A percentile compares a stretch with the other conserved stretches of the same genome.
Evolutionary conservation across 257 asterid species (phyloP).

Genomic region (Scutellaria galericulata): DNA sequence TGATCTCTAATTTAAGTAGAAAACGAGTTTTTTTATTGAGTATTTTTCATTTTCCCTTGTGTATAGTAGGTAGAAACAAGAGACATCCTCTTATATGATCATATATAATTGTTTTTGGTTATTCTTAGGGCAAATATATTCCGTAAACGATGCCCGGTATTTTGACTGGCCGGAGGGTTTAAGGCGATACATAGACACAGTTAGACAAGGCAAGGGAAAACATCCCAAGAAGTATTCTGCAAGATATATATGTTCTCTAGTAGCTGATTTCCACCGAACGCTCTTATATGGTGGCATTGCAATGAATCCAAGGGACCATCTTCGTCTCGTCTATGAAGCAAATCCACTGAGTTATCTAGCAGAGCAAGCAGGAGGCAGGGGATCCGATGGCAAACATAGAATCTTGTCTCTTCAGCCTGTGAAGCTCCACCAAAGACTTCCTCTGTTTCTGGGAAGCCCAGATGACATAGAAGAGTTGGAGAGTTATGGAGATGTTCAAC

Average conservation of each 20-base stretch:
- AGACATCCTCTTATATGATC: too few species aligned
- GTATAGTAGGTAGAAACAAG: too few species aligned
- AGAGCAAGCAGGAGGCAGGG: constrained; percentile 92
- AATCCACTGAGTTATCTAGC: constrained; percentile 87
- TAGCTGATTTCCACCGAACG: constrained; percentile 96
- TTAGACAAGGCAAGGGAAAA: constrained; percentile 88
- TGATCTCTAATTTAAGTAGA: too few species aligned
- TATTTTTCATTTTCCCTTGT: too few species aligned
- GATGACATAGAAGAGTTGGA: constrained; percentile 63
- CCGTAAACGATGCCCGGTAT: constrained; percentile 95
- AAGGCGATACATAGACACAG: constrained; percentile 73
- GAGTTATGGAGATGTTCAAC: constrained; percentile 91
- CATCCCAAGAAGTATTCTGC: constrained; percentile 92
- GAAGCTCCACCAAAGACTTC: constrained; percentile 84
- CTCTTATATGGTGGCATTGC: constrained; percentile 89
- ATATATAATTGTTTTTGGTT: constrained; percentile 3
- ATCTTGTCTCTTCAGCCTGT: constrained; percentile 85
- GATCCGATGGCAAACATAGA: constrained; percentile 78
- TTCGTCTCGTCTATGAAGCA: constrained; percentile 96
- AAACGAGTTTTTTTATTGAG: too few species aligned
- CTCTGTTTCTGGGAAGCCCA: constrained; percentile 84
- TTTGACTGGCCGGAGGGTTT: constrained; percentile 97
- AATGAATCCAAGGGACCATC: constrained; percentile 96
- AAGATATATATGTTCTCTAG: constrained; percentile 92
- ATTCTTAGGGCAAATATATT: constrained; percentile 86